phyloP scores from a whole-genome alignment of 495 filamentous ascomycete genomes.

The Neurospora sp. region DNA sequence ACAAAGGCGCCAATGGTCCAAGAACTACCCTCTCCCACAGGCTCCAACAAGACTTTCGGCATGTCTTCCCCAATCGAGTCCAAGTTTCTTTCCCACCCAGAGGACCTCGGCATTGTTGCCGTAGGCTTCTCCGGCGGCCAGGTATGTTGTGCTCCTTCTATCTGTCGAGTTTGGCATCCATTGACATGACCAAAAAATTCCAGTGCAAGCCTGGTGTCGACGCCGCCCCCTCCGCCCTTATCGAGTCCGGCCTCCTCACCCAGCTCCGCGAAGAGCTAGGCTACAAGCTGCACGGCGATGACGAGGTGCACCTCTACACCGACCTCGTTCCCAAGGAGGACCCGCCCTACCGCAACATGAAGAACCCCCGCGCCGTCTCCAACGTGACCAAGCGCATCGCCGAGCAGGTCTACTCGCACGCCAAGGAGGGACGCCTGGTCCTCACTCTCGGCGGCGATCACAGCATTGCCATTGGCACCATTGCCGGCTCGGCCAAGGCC shows the following conservation, averaged over 20 bases:
- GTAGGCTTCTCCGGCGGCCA: slow-evolving; percentile 97
- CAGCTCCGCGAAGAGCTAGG: slow-evolving; percentile 77
- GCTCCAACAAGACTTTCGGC: slow-evolving; percentile 16
- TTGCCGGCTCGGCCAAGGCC: slow-evolving; percentile 76
- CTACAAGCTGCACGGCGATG: slow-evolving; percentile 79
- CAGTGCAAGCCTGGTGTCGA: slow-evolving; percentile 91
- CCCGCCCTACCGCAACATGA: slow-evolving; percentile 81
- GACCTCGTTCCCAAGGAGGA: slow-evolving; percentile 63
- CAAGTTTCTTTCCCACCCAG: slow-evolving; percentile 68
- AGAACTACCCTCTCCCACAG: slow-evolving; percentile 2
- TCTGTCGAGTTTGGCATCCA: not conserved
- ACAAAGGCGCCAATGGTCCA: slow-evolving; percentile 1
- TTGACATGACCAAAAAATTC: slow-evolving; percentile 10
- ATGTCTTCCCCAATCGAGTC: slow-evolving; percentile 47
- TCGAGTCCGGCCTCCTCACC: slow-evolving; percentile 76
- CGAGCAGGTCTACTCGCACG: slow-evolving; percentile 79
- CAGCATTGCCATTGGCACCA: slow-evolving; percentile 88
- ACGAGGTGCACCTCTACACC: slow-evolving; percentile 72
- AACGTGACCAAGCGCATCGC: slow-evolving; percentile 74
- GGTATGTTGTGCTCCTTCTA: slow-evolving; percentile 38
- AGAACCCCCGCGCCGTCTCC: slow-evolving; percentile 80
- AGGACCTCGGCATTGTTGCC: slow-evolving; percentile 83
- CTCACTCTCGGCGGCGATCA: slow-evolving; percentile 95
- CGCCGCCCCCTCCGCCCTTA: slow-evolving; percentile 82
- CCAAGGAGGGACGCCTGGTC: slow-evolving; percentile 74